Percentiles rank a stretch among this genome's conserved stretches.
Evolutionary conservation across 495 filamentous ascomycete genomes (phyloP).

Genomic region (Lasiosphaeria ovina): DNA sequence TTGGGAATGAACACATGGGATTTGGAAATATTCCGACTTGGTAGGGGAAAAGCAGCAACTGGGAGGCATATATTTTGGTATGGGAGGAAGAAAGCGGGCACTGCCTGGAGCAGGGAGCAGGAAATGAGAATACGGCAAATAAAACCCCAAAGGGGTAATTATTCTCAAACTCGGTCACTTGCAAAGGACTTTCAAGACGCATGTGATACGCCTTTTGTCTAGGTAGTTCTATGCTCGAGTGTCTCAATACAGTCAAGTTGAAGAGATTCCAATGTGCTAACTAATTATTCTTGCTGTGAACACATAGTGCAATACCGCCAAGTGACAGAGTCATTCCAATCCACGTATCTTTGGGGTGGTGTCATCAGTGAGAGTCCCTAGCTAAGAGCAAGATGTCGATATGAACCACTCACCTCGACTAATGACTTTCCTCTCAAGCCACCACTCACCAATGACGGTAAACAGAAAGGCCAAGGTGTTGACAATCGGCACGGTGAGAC

Average conservation of each 20-base stretch:
- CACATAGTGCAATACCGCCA: slow-evolving; percentile 83
- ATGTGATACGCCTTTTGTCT: too few relatives aligned
- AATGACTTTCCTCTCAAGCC: slow-evolving; percentile 86
- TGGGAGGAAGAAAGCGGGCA: background rate
- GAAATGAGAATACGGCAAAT: background rate
- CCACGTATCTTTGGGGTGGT: slow-evolving; percentile 66
- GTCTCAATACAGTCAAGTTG: background rate
- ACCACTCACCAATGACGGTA: slow-evolving; percentile 94
- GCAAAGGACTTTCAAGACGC: too few relatives aligned
- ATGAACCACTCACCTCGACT: slow-evolving; percentile 56
- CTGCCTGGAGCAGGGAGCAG: slow-evolving; percentile 1
- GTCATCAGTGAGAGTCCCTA: background rate
- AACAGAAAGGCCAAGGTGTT: slow-evolving; percentile 94
- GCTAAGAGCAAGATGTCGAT: background rate
- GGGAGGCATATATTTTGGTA: background rate
- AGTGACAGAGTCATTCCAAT: slow-evolving; percentile 80
- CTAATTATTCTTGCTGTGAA: slow-evolving; percentile 56
- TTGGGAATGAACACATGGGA: too few relatives aligned
- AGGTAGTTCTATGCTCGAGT: too few relatives aligned
- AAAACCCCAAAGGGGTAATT: background rate
- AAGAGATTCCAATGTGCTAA: background rate
- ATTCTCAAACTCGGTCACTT: background rate
- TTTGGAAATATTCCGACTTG: too few relatives aligned
- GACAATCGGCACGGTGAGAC: slow-evolving; percentile 89
- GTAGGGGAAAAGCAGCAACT: background rate